Base-by-base conservation (phyloP, 1,284 basidiomycete genomes). In the Ganoderma sinense region DNA sequence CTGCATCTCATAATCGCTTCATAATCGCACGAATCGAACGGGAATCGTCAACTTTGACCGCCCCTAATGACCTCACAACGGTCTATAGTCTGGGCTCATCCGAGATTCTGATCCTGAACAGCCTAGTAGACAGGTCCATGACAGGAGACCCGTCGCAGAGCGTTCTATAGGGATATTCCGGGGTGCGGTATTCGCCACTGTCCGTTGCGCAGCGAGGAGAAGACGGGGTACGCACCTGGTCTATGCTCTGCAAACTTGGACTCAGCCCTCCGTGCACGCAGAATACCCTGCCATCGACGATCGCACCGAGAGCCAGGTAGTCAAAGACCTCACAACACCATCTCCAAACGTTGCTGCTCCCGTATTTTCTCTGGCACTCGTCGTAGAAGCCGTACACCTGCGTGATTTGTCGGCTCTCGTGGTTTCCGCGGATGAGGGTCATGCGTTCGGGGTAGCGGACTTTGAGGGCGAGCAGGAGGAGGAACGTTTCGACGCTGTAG, bases 321-420 rank as follows among this genome's bases (percentile, higher is more conserved):
- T 99, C 97, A 78, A 99, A 99, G 18, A 99, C 96, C 77, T 99
- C 97, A 80, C 96, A 98, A 81, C 97, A 99, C 89, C 96, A 98
- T 70, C 97, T 84, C 97, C 97, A 99, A 53, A 99, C 97, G 79
- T 97, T 97, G 69, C 91, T 93, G 76, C 89, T 94, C 7, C 97
- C 97, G 78, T 99, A 99, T 82, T 99, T 99, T 45, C 97, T 85
- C 80, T 96, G 93, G 81, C 97, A 99, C 79, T 99, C 97, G 83
- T 99, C 98, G 84, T 99, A 99, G 81, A 99, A 99, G 16, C 97
- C 98, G 81, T 99, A 99, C 0, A 99, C 97, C 79, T 99, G 97
- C 0, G 97, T 98, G 78, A 99, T 99, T 81, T 99, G 97, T 4
- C 97, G 87, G n/a, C 95, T 97, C 82, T 99, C 97, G 85, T 99